A percentile compares a stretch with the other conserved stretches of the same genome.
Evolutionary conservation across 192 early-diverging fungal species (phyloP).

Genomic region (Phlyctochytrium arcticum): DNA sequence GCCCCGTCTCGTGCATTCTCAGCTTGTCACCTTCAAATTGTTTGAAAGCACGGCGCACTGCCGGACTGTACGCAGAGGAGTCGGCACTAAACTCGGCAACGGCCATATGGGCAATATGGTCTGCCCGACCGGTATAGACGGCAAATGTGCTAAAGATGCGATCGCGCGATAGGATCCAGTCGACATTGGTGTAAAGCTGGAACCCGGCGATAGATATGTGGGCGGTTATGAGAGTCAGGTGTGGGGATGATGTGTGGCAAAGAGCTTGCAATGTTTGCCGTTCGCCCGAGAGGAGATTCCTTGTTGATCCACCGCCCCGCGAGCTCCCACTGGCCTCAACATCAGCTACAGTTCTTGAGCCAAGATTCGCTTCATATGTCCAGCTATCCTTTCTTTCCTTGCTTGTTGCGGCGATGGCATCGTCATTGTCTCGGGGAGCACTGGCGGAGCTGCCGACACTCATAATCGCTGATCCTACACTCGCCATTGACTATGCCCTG

Average conservation of each 20-base stretch:
- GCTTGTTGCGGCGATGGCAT: too few relatives aligned
- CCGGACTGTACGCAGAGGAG: background rate
- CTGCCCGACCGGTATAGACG: slow-evolving; percentile 17
- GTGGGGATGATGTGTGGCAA: too few relatives aligned
- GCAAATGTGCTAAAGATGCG: slow-evolving; percentile 34
- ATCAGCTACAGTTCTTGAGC: too few relatives aligned
- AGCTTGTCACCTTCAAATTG: slow-evolving; percentile 23
- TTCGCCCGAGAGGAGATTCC: background rate
- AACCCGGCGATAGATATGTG: slow-evolving; percentile 6
- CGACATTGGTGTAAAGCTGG: slow-evolving; percentile 19
- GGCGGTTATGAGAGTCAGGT: too few relatives aligned
- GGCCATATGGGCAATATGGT: slow-evolving; percentile 7
- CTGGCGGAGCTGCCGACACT: too few relatives aligned
- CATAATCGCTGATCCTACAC: too few relatives aligned
- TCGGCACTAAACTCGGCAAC: slow-evolving; percentile 16
- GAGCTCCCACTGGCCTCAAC: too few relatives aligned
- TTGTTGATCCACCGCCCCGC: too few relatives aligned
- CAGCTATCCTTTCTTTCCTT: too few relatives aligned
- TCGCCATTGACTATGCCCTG: too few relatives aligned
- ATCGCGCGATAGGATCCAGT: slow-evolving; percentile 22
- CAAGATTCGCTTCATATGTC: too few relatives aligned
- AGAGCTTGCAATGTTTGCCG: background rate
- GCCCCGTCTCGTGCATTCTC: slow-evolving; percentile 7
- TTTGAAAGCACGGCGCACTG: slow-evolving; percentile 13
- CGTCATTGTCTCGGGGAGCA: too few relatives aligned